Evolutionary conservation across 2,329 filamentous ascomycete species (phyloP).

Genomic region (Paraphoma chrysanthemicola): DNA sequence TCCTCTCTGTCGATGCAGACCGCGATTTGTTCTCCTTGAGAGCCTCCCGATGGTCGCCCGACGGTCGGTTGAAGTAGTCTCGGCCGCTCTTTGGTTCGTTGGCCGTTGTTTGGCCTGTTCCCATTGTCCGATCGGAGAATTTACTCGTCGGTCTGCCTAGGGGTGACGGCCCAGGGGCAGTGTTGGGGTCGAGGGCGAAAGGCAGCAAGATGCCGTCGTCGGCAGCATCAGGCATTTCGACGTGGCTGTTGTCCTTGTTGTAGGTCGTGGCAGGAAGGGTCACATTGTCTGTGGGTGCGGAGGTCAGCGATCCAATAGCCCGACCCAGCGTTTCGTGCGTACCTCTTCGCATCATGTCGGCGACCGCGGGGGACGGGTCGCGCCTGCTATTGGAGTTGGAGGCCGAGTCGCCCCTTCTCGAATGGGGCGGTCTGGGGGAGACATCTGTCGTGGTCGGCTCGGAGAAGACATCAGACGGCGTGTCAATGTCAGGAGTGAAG

Average conservation of each 20-base stretch:
- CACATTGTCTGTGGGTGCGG: conserved; percentile 60
- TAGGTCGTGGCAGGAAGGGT: conserved; percentile 79
- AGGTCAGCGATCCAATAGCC: background rate
- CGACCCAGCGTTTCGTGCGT: conserved; percentile 4
- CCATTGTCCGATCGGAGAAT: conserved; percentile 32
- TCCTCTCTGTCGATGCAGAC: conserved; percentile 53
- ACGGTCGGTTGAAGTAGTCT: conserved; percentile 54
- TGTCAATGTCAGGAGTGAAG: conserved; percentile 64
- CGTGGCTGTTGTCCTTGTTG: conserved; percentile 74
- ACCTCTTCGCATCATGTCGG: conserved; percentile 46
- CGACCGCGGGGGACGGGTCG: conserved; percentile 45
- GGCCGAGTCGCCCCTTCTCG: conserved; percentile 45
- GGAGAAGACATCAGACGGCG: conserved; percentile 67
- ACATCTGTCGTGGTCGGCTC: conserved; percentile 71
- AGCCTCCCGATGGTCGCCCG: conserved; percentile 48
- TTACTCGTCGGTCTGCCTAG: conserved; percentile 41
- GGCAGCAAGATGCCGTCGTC: conserved; percentile 61
- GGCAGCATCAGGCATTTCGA: conserved; percentile 68
- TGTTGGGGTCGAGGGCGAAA: conserved; percentile 60
- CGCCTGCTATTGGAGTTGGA: conserved; percentile 41
- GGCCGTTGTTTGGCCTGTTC: conserved; percentile 20
- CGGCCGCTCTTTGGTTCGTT: conserved; percentile 38
- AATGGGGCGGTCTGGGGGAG: conserved; percentile 59
- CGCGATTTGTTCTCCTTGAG: conserved; percentile 53
- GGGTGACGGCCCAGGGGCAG: conserved; percentile 50